Base-by-base conservation (phyloP, 2,329 filamentous ascomycete genomes). In the Acrodontium crateriforme region DNA sequence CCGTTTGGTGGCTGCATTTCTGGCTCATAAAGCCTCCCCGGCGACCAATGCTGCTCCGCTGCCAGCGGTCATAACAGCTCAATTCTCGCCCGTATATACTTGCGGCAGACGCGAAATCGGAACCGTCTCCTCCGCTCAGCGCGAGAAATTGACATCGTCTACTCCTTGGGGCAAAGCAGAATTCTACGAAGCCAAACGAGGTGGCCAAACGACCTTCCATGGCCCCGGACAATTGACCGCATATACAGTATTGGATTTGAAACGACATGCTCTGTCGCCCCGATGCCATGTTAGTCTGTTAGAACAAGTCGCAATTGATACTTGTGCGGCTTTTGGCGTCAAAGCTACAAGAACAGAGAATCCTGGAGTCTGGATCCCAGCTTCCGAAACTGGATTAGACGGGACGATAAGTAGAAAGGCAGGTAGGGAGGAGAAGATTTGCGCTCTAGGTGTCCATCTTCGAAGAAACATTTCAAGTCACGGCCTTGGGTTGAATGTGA, bases 121-220 rank as follows among this genome's bases (percentile, higher is more conserved):
- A 38, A 52, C 58, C 2, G 54, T 80, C 3, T 56, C 60, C 1
- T 28, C 45, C 0, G 40, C 45, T 2, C 67, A 76, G 40, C 53
- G 58, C 2, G 47, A 32, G 16, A 49, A 53, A 39, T 43, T 63
- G 18, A 44, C 56, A 24, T 38, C 47, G 17, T 33, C 50, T 17
- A 47, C 42, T 1, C 26, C 11, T 22, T 31, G 34, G 24, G 58
- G 58, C 18, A 42, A 50, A 15, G 78, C 77, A 3, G 60, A 69
- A n/a, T 71, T 89, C 42, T 55, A 71, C 23, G 66, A 74, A 44
- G 78, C 81, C 9, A 68, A 74, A n/a, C 74, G 89, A 30, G 89
- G 89, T 36, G 89, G 89, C 0, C 74, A 92, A 40, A 85, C 82
- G 0, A 95, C 89, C 3, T 95, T 93, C 59, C 89, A 98, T 52